These are phyloP conservation scores for Trichosporon faecale DNA, from an alignment of 1,284 basidiomycete genomes.

Conservation along the genomic window DNA sequence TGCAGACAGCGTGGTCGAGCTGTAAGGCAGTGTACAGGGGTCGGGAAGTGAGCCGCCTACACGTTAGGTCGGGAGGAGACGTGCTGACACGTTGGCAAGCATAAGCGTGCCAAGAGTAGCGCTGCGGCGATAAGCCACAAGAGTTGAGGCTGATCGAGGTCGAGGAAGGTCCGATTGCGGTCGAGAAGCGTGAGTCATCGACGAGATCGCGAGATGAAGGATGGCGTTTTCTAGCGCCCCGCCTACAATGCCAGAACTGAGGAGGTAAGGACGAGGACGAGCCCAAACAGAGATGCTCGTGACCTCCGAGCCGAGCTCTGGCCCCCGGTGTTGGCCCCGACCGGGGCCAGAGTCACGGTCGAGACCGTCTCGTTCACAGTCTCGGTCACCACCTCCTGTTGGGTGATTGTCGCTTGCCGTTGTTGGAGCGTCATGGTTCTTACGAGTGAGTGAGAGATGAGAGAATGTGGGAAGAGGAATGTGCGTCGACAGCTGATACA, in stretches of 20 bases:
- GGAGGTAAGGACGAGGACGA: background rate
- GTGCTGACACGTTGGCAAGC: background rate
- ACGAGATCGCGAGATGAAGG: background rate
- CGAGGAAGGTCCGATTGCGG: background rate
- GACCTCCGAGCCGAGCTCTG: background rate
- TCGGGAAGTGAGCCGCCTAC: too few species aligned
- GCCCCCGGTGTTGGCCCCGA: background rate
- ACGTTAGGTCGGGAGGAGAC: too few species aligned
- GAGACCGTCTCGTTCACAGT: conserved; percentile 1
- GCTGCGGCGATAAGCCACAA: too few species aligned
- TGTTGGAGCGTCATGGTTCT: background rate
- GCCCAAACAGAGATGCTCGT: background rate
- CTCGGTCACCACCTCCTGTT: background rate
- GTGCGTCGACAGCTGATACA: background rate
- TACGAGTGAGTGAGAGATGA: background rate
- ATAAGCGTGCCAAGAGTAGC: background rate
- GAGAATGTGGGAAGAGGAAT: background rate
- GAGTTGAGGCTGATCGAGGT: background rate
- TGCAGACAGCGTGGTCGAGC: background rate
- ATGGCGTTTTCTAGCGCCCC: background rate
- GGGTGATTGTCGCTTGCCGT: background rate
- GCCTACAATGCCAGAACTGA: background rate
- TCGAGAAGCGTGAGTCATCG: too few species aligned
- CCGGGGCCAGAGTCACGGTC: background rate
- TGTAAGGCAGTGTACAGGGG: background rate